Percentiles rank a stretch among this genome's conserved stretches.
phyloP scores from a whole-genome alignment of 2,329 filamentous ascomycete species.

The Fusarium sambucinum region DNA sequence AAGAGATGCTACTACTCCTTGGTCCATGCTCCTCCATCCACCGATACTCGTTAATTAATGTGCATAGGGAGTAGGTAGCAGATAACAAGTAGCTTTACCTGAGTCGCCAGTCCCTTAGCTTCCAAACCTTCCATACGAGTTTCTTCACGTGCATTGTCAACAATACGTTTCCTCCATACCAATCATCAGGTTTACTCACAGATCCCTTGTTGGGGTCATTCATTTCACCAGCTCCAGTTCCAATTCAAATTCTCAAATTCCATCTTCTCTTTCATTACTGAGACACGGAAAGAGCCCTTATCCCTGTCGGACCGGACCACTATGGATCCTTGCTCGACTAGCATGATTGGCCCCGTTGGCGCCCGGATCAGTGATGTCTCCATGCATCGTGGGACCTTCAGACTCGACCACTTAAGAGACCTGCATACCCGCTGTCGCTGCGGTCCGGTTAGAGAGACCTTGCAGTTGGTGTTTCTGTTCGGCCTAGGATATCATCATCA shows the following conservation, averaged over 20 bases:
- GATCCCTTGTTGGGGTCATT: background rate
- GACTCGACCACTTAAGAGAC: conserved; percentile 46
- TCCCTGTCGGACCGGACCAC: conserved; percentile 34
- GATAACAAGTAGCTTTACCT: background rate
- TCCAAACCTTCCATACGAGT: background rate
- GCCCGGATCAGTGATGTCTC: conserved; percentile 49
- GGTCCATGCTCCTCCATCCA: conserved; percentile 10
- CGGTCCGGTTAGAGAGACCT: conserved; percentile 35
- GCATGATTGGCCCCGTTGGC: conserved; percentile 54
- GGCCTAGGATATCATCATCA: background rate
- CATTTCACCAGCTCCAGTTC: background rate
- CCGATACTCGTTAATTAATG: background rate
- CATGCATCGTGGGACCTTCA: conserved; percentile 43
- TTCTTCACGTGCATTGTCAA: background rate
- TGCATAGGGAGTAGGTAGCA: background rate
- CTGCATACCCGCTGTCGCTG: conserved; percentile 47
- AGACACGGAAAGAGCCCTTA: conserved; percentile 38
- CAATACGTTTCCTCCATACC: background rate
- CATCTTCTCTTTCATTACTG: conserved; percentile 20
- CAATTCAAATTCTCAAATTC: conserved; percentile 21
- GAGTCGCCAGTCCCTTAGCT: conserved; percentile 7
- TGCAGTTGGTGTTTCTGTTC: conserved; percentile 19
- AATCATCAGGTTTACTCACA: background rate
- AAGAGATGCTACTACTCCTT: background rate
- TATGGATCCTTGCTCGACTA: conserved; percentile 26